Evolutionary conservation across 495 filamentous ascomycete genomes (phyloP).

Genomic region (Physcia stellaris): DNA sequence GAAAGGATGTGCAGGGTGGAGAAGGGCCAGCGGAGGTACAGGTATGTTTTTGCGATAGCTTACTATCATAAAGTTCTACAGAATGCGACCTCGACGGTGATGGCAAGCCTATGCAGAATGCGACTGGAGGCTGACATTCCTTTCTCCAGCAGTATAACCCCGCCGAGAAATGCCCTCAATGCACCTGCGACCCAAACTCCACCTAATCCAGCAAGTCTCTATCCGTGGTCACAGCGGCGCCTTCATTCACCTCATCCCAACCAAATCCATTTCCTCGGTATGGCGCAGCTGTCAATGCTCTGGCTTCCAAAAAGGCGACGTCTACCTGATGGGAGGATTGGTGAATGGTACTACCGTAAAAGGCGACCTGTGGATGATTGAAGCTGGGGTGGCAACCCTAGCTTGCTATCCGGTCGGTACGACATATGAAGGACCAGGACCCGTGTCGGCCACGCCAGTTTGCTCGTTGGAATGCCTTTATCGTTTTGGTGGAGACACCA

Average conservation of each 20-base stretch:
- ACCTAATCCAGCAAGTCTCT: conserved; percentile 49
- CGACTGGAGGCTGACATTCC: not conserved
- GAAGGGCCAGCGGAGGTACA: conserved; percentile 36
- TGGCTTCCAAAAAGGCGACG: conserved; percentile 87
- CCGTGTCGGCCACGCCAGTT: conserved; percentile 96
- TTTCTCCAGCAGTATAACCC: conserved; percentile 5
- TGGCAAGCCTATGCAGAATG: not conserved
- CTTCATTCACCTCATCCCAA: conserved; percentile 68
- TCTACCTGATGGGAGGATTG: conserved; percentile 96
- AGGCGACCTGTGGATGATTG: conserved; percentile 95
- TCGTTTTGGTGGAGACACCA: conserved; percentile 91
- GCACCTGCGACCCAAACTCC: conserved; percentile 26
- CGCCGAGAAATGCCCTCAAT: conserved; percentile 31
- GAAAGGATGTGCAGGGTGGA: conserved; percentile 28
- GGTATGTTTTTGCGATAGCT: conserved; percentile 22
- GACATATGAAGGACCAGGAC: conserved; percentile 85
- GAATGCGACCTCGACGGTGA: not conserved
- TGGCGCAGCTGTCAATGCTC: conserved; percentile 87
- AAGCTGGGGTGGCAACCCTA: conserved; percentile 68
- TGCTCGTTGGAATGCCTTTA: conserved; percentile 31
- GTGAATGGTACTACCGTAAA: conserved; percentile 90
- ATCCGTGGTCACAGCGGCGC: conserved; percentile 89
- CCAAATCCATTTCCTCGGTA: conserved; percentile 91
- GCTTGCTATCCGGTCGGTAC: conserved; percentile 85
- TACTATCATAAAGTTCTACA: not conserved